These are phyloP conservation scores for Nicotiana obtusifolia DNA, from an alignment of 257 asterid species.

Conservation along the genomic window DNA sequence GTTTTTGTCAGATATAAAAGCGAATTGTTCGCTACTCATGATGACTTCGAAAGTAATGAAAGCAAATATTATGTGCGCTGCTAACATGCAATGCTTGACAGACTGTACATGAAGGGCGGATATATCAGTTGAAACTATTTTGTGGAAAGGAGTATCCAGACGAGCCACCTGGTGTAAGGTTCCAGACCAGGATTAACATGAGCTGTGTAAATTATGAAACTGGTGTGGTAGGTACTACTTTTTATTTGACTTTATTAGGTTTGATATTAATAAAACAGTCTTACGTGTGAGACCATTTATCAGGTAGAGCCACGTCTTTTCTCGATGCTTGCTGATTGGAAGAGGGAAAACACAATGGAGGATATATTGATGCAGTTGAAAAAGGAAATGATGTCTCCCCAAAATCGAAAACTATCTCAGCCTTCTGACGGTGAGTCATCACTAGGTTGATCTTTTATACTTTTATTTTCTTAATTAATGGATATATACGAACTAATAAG, in stretches of 20 bases:
- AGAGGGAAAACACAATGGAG: slow-evolving; percentile 84
- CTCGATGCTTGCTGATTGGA: slow-evolving; percentile 78
- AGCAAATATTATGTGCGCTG: slow-evolving; percentile 5
- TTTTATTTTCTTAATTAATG: background rate
- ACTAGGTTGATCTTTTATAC: background rate
- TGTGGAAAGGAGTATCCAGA: slow-evolving; percentile 84
- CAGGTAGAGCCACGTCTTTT: slow-evolving; percentile 72
- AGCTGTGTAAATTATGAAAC: slow-evolving; percentile 63
- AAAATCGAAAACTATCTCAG: slow-evolving; percentile 72
- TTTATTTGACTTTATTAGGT: background rate
- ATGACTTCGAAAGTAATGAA: background rate
- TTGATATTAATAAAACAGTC: background rate
- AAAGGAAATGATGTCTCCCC: slow-evolving; percentile 79
- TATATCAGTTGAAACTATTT: slow-evolving; percentile 68
- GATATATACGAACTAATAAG: background rate
- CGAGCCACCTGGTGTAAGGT: slow-evolving; percentile 62
- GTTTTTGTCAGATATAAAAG: background rate
- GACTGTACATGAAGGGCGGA: slow-evolving; percentile 83
- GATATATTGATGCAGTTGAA: slow-evolving; percentile 63
- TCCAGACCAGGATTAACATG: slow-evolving; percentile 76
- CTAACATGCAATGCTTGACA: slow-evolving; percentile 23
- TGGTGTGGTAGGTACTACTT: slow-evolving; percentile 51
- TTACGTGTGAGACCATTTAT: slow-evolving; percentile 5
- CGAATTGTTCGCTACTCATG: background rate
- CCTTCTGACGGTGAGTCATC: slow-evolving; percentile 55